Conservation (phyloP, 371 early-diverging fungal species). For the Basidiobolus meristosporus region DNA sequence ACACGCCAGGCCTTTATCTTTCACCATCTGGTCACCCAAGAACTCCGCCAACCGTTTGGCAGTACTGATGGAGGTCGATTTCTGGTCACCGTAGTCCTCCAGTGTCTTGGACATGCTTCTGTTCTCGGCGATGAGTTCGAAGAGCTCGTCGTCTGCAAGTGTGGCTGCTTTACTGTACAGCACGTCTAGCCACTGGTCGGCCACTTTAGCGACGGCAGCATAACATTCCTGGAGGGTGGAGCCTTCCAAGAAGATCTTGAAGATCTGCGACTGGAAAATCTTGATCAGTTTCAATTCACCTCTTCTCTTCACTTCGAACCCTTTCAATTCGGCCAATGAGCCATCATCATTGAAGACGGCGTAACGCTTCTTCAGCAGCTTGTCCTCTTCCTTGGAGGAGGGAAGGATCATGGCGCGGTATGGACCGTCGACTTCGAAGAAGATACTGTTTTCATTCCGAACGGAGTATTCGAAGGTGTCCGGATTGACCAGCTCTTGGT, state of each 20-base stretch:
- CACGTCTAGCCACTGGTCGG: conserved; percentile 94
- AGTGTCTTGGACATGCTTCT: conserved; percentile 92
- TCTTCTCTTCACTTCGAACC: conserved; percentile 98
- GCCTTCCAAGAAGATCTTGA: conserved; percentile 85
- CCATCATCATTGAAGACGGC: conserved; percentile 96
- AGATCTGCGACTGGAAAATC: conserved; percentile 92
- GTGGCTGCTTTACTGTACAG: conserved; percentile 71
- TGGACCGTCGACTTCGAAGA: conserved; percentile 99
- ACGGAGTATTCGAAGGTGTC: conserved; percentile 43
- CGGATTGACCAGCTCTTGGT: conserved; percentile 54
- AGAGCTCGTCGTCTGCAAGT: conserved; percentile 79
- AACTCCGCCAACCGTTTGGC: conserved; percentile 96
- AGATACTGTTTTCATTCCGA: conserved; percentile 88
- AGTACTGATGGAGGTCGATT: conserved; percentile 90
- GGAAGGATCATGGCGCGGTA: conserved; percentile 99
- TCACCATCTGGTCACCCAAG: conserved; percentile 94
- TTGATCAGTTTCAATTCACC: conserved; percentile 98
- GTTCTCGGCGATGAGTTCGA: conserved; percentile 96
- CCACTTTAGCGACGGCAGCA: conserved; percentile 66
- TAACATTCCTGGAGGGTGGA: conserved; percentile 83
- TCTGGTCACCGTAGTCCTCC: conserved; percentile 83
- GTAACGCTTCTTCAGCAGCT: conserved; percentile 95
- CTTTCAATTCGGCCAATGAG: conserved; percentile 94
- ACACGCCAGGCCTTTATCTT: conserved; percentile 93
- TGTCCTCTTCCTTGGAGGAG: conserved; percentile 91